Conservation (phyloP, 768 basidiomycete species). For the Saitozyma podzolica region DNA sequence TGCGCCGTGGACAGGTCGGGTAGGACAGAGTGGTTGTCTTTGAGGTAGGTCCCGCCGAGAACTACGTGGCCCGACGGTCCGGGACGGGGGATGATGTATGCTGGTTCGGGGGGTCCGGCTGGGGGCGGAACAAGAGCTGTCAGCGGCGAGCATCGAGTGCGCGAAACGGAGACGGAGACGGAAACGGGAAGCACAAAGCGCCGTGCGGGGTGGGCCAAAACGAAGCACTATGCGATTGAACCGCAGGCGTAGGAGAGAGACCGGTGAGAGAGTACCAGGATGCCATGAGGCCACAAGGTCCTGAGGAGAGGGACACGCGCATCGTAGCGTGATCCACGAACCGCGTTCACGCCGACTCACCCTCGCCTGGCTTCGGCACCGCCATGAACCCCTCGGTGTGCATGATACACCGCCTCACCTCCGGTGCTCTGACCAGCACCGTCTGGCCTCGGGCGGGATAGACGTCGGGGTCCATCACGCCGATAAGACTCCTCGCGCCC, state of each 20-base stretch:
- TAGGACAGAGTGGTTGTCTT: constrained; percentile 58
- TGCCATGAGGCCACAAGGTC: too few species aligned
- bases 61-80: constrained; percentile 56
- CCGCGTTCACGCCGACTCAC: constrained; percentile 59
- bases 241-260: too few species aligned
- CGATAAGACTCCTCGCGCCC: constrained; percentile 70
- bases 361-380: constrained; percentile 69
- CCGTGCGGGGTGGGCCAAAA: too few species aligned
- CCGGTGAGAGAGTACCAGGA: too few species aligned
- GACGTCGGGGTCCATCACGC: constrained; percentile 73
- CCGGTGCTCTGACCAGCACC: constrained; percentile 66
- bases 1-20: constrained; percentile 56
- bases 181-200: too few species aligned
- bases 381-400: constrained; percentile 27
- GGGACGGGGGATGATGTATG: constrained; percentile 68
- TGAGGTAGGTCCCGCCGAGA: constrained; percentile 63
- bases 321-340: too few species aligned
- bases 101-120: constrained; percentile 21
- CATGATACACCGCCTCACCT: constrained; percentile 57
- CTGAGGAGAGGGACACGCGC: too few species aligned
- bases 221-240: too few species aligned
- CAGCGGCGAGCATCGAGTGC: neutral
- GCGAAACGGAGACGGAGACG: too few species aligned
- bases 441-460: constrained; percentile 84
- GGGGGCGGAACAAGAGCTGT: neutral